These are phyloP conservation scores for Hibiscus mutabilis DNA, from an alignment of 345 rosid species.

Conservation along the genomic window DNA sequence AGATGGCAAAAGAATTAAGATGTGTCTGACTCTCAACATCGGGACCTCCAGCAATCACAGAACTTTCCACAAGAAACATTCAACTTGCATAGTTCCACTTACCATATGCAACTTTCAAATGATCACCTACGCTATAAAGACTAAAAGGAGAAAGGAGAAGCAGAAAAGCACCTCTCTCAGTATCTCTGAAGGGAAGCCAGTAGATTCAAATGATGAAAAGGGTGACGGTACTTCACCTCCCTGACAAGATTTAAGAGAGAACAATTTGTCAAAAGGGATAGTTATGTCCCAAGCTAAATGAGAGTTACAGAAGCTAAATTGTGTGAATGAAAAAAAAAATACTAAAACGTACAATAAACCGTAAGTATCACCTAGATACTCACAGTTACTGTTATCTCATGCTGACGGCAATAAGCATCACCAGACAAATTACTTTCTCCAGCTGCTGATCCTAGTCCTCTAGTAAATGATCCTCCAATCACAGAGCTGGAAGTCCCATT, in stretches of 20 bases:
- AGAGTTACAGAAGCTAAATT: neutral
- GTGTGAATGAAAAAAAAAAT: too few relatives aligned
- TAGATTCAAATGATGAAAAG: slow-evolving; percentile 61
- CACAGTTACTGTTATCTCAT: slow-evolving; percentile 80
- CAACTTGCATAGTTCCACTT: neutral
- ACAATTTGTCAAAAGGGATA: neutral
- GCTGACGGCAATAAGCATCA: slow-evolving; percentile 67
- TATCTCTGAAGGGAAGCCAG: slow-evolving; percentile 87
- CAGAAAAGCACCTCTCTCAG: slow-evolving; percentile 67
- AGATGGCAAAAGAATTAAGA: slow-evolving; percentile 55
- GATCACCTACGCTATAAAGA: neutral
- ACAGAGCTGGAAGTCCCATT: slow-evolving; percentile 37
- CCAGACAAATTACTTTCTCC: slow-evolving; percentile 42
- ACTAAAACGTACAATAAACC: neutral
- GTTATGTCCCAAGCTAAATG: neutral
- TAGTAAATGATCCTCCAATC: slow-evolving; percentile 30
- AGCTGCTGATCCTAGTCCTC: slow-evolving; percentile 36
- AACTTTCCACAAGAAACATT: slow-evolving; percentile 20
- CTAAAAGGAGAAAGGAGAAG: slow-evolving; percentile 6
- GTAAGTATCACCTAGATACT: slow-evolving; percentile 22
- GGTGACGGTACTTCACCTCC: slow-evolving; percentile 82
- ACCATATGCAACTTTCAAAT: slow-evolving; percentile 1
- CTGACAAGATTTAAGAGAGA: slow-evolving; percentile 27
- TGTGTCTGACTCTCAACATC: slow-evolving; percentile 46
- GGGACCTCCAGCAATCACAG: slow-evolving; percentile 46